These are phyloP conservation scores for Solanum piurae DNA, from an alignment of 257 asterid species.

Conservation along the genomic window DNA sequence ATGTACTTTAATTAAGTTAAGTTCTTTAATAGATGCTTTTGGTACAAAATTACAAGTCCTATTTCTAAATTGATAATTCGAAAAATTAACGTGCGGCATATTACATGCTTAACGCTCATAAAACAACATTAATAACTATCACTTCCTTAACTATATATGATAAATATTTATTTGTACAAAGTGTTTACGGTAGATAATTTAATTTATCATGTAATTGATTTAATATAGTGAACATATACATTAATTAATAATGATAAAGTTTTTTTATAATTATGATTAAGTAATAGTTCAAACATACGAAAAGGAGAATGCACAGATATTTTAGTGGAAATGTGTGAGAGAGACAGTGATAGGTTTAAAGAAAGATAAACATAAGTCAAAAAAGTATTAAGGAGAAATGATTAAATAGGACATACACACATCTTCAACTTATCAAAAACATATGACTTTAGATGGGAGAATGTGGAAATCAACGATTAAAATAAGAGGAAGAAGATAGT, in stretches of 20 bases:
- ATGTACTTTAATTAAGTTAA: not conserved
- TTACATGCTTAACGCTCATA: not conserved
- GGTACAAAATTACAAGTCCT: not conserved
- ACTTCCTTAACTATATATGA: not conserved
- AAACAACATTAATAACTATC: not conserved
- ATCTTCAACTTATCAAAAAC: not conserved
- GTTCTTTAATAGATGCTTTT: not conserved
- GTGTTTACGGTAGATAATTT: too few species aligned
- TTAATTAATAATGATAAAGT: not conserved
- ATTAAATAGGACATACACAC: not conserved
- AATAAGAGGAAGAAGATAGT: too few species aligned
- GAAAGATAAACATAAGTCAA: not conserved
- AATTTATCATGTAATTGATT: not conserved
- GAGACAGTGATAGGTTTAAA: not conserved
- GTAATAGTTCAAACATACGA: not conserved
- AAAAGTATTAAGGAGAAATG: not conserved
- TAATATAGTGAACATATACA: not conserved
- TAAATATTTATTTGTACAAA: too few species aligned
- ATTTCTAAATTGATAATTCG: not conserved
- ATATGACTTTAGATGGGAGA: not conserved
- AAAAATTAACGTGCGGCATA: not conserved
- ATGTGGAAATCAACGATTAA: not conserved
- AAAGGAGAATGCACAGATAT: not conserved
- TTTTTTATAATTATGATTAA: not conserved
- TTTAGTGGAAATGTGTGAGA: not conserved